Base-by-base conservation (phyloP, 495 filamentous ascomycete species). In the Hypoxylon intermedium region DNA sequence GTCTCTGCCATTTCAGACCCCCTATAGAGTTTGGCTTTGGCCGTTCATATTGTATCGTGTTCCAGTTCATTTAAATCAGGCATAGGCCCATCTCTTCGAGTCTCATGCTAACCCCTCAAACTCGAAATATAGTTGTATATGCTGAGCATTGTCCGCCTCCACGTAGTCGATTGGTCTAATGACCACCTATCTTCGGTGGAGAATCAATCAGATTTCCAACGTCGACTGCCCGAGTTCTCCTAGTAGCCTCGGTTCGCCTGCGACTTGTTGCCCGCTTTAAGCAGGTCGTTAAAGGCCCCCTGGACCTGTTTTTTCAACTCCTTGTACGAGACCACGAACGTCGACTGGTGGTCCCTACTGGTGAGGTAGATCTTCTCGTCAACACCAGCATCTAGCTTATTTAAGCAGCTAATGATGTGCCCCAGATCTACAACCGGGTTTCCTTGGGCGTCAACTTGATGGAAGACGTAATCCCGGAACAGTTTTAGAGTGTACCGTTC, bases 391-490 rank as follows among this genome's bases (percentile, higher is more conserved):
- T 98, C 94, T 42, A 98, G 77, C 72, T 96, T 97, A 74, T 92
- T 97, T 63, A 98, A 65, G 68, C 87, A 91, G 23, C 77, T 79
- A 15, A 98, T 65, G 36, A 98, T 87, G 75, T 98, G 93, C 0
- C 86, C 93, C 21, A 97, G 79, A 67, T 95, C 87, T 2, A 94
- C 75, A 5, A 90, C 87, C 0, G 94, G 88, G 16, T 89, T 87
- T 9, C 89, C 91, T 55, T 90, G 82, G 20, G 84, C 81, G 65
- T 97, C 91, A 19, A 97, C 91, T 53, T 93, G 91, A 72, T 98
- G 94, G 74, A 97, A 98, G 46, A 97, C 89, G 57, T 95, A 97
- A 73, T 98, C 95, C 37, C 94, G 86, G 80, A 98, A 97, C 26
- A 98, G 80, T 74, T 95, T 95, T 49, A 98, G 75, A 63, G 86